Evolutionary conservation across 176 grass and related monocot genomes (phyloP).

Genomic region (Elaeis guineensis): DNA sequence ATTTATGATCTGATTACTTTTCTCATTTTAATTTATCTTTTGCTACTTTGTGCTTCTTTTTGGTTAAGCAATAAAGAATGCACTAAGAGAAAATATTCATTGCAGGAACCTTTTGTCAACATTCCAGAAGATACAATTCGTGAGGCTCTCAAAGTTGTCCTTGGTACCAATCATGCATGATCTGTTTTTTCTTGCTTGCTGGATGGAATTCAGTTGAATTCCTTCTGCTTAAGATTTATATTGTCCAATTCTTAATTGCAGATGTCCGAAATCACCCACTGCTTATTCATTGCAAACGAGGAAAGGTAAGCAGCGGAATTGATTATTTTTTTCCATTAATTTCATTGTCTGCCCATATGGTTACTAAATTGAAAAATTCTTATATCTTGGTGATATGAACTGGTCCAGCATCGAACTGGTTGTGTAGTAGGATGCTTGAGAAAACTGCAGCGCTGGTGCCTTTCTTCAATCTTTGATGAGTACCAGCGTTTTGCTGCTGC

Average conservation of each 20-base stretch:
- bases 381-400: slow-evolving; percentile 11
- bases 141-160: slow-evolving; percentile 65
- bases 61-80: not conserved
- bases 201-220: not conserved
- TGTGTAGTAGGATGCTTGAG: slow-evolving; percentile 75
- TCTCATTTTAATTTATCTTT: too few species aligned
- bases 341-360: not conserved
- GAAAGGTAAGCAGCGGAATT: slow-evolving; percentile 45
- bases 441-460: slow-evolving; percentile 79
- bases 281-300: slow-evolving; percentile 94
- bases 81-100: slow-evolving; percentile 15
- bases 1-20: too few species aligned
- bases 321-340: not conserved
- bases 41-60: not conserved
- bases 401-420: slow-evolving; percentile 83
- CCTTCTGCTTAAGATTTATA: not conserved
- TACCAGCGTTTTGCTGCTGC: slow-evolving; percentile 86
- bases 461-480: slow-evolving; percentile 82
- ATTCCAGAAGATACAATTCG: slow-evolving; percentile 75
- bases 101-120: slow-evolving; percentile 85
- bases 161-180: slow-evolving; percentile 32
- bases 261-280: slow-evolving; percentile 66
- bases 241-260: slow-evolving; percentile 13
- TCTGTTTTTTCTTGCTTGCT: not conserved
- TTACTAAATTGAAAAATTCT: not conserved